Evolutionary conservation across 2,329 filamentous ascomycete species (phyloP), one percentile per base, ranked within the genome.

Genomic region (Ophiocordyceps polyrhachis-furcata): DNA sequence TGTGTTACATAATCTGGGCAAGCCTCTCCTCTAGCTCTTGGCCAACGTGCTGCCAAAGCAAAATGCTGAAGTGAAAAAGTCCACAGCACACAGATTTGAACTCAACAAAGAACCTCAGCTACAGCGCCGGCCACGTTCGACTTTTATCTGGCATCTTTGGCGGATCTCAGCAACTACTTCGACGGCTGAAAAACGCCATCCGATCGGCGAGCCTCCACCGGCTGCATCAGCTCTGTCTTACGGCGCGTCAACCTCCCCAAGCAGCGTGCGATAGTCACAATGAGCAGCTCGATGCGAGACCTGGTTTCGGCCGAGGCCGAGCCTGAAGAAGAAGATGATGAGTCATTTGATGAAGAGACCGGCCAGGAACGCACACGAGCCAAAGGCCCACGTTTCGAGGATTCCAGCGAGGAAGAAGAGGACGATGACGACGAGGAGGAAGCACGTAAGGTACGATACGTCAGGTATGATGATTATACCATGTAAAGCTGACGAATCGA

Each of bases 371-470:
- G 64, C 41, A 52, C 62, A 44, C 67, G 68, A 57, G 61, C 68
- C 47, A 56, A 51, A n/a, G 31, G 51, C 25, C 47, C 48, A 41
- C 54, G 47, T 5, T 63, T 85, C 45, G 81, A 89, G 55, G 87
- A 94, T 62, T 93, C 85, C 0, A 93, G 84, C 54, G 87, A 93
- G 53, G 87, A 94, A 57, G 87, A 93, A 50, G 85, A 93, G 31
- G 85, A 93, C 45, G 86, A 94, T 48, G 87, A 94, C 47, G 87
- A 94, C 52, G 83, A 87, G 57, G 87, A 91, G 58, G 86, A 85
- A 55, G 81, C 78, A 50, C 75, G 78, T 53, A 81, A 78, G 61
- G 83, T 91, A 20, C 15, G 41, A 53, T 48, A 47, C 50, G 50
- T 52, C 40, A 5, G 35, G 29, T 17, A 8, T 38, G 5, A 17